These are phyloP conservation scores for Suillus luteus DNA, from an alignment of 768 basidiomycete genomes.

Conservation along the genomic window DNA sequence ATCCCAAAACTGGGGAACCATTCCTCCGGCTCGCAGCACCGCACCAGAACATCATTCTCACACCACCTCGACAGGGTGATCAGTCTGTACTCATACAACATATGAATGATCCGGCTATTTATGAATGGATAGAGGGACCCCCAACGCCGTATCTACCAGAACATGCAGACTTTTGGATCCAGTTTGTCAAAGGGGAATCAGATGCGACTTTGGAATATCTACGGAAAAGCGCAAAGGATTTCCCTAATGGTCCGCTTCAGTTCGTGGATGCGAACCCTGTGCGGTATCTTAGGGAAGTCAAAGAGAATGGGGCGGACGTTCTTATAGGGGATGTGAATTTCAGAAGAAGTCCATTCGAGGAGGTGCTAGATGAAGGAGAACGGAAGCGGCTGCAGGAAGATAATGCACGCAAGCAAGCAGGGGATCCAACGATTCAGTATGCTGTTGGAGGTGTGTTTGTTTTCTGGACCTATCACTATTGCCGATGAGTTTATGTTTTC, in stretches of 20 bases:
- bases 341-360: conserved; percentile 27
- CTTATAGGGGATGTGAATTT: conserved; percentile 48
- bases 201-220: conserved; percentile 25
- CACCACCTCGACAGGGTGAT: conserved; percentile 54
- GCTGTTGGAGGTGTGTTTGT: conserved; percentile 54
- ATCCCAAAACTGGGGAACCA: conserved; percentile 48
- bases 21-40: conserved; percentile 57
- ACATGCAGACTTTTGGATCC: conserved; percentile 42
- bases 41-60: conserved; percentile 56
- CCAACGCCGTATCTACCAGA: conserved; percentile 55
- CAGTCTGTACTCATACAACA: conserved; percentile 36
- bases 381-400: conserved; percentile 36
- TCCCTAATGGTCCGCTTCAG: conserved; percentile 29
- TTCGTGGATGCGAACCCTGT: conserved; percentile 51
- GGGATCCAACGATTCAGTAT: conserved; percentile 62
- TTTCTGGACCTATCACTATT: not conserved
- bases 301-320: conserved; percentile 53
- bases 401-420: conserved; percentile 44
- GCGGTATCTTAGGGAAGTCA: conserved; percentile 51
- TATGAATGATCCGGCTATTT: conserved; percentile 54
- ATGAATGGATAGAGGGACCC: conserved; percentile 45
- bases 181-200: conserved; percentile 21
- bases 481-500: not conserved
- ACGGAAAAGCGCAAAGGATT: conserved; percentile 18
- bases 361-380: conserved; percentile 39